Evolutionary conservation across 805 yeast genomes (phyloP).

Genomic region (Saturnispora serradocipensis): DNA sequence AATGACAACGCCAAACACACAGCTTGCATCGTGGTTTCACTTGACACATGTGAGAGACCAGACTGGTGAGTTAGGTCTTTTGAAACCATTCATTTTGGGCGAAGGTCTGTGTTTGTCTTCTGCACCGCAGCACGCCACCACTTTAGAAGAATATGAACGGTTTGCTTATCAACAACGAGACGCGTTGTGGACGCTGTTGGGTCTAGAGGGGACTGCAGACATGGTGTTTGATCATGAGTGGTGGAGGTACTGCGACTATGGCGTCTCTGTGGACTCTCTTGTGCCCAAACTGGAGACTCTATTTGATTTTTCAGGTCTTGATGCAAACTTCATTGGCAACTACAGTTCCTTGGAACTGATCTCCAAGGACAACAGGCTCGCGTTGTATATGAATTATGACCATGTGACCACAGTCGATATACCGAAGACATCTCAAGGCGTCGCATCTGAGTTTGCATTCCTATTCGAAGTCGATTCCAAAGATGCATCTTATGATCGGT

Average conservation of each 20-base stretch:
- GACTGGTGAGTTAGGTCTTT: not conserved
- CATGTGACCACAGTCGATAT: not conserved
- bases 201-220: not conserved
- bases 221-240: constrained; percentile 23
- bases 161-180: constrained; percentile 13
- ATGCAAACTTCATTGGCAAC: not conserved
- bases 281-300: not conserved
- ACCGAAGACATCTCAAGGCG: not conserved
- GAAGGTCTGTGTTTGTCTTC: constrained; percentile 1
- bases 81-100: not conserved
- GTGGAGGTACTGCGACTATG: constrained; percentile 16
- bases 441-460: constrained; percentile 1
- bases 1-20: not conserved
- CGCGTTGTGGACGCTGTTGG: constrained; percentile 7
- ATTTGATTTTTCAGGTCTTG: constrained; percentile 1
- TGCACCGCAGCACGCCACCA: constrained; percentile 24
- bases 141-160: constrained; percentile 17
- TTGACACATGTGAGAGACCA: not conserved
- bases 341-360: constrained; percentile 1
- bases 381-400: not conserved
- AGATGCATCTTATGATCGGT: constrained; percentile 5
- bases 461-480: not conserved
- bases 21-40: not conserved
- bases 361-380: not conserved
- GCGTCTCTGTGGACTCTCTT: not conserved